phyloP scores from a whole-genome alignment of 768 basidiomycete genomes.

The Lactifluus pinguis region DNA sequence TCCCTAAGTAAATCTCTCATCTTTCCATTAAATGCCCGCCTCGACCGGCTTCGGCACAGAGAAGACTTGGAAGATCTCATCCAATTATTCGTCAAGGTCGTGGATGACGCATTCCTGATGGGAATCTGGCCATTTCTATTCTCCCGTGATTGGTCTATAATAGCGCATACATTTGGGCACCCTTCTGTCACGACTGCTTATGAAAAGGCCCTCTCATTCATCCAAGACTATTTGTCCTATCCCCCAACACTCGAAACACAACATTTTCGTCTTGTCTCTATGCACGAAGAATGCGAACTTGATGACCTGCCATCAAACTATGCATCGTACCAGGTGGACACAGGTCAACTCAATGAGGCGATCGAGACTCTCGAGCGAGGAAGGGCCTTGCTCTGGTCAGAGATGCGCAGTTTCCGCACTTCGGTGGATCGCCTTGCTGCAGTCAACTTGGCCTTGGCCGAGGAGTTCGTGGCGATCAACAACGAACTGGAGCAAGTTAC shows the following conservation, averaged over 20 bases:
- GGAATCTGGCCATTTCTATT: too few species aligned
- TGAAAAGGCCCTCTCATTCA: background rate
- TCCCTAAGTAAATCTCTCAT: background rate
- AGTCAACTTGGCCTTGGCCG: background rate
- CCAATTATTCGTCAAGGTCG: too few species aligned
- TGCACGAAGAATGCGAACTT: background rate
- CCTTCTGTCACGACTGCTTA: background rate
- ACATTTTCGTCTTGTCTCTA: background rate
- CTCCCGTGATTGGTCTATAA: background rate
- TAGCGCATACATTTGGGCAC: background rate
- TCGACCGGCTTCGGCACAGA: background rate
- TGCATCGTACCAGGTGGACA: background rate
- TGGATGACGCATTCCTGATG: too few species aligned
- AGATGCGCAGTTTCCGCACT: background rate
- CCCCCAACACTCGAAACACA: conserved; percentile 1
- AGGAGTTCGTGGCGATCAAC: background rate
- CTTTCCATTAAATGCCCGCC: background rate
- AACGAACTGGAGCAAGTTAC: background rate
- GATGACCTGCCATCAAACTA: background rate
- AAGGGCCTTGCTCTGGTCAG: background rate
- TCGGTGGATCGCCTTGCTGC: background rate
- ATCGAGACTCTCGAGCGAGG: conserved; percentile 1
- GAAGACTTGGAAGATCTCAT: background rate
- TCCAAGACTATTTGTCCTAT: background rate
- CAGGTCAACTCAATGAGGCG: background rate